Evolutionary conservation across 2,329 filamentous ascomycete genomes (phyloP), one percentile per base, ranked within the genome.

Genomic region (Neobulgaria alba): DNA sequence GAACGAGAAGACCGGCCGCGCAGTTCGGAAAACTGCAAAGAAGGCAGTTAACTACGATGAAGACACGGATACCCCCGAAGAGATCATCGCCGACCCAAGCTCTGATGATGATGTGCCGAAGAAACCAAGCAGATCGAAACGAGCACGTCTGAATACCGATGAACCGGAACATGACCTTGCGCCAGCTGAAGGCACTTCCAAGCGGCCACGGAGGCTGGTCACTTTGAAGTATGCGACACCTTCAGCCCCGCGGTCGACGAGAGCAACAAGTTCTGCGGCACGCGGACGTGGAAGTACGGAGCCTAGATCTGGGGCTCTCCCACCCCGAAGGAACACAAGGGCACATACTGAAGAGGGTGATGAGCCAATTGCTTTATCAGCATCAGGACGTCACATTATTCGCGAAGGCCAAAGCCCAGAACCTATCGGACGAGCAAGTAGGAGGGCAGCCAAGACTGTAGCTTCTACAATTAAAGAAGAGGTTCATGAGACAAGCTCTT

Each of bases 281-380:
- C 46, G 52, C 12, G 39, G 40, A 21, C 39, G 53, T 33, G 48
- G 47, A 33, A 56, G 51, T 18, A 47, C 48, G 23, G 54, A 58
- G 38, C 51, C 54, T 34, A 44, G 41, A 38, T 55, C 55, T 41
- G 51, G 51, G 35, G 51, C 49, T 10, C 20, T 50, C 14, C 33
- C 43, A 31, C 35, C 43, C 21, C 48, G 57, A 37, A 53, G 55
- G 43, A 52, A 38, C 20, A 60, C 56, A 23, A 50, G 57, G 30
- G 57, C 56, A 36, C 51, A 55, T 37, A 55, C 56, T 4, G 62
- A 40, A 75, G 73, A 77, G 34, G 64, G 65, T 0, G 69, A 72
- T 20, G 72, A 77, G 32, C 67, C 78, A 5, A 57, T 78, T 3
- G 74, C 79, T 52, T 62, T 81, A 10, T 73, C 76, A 4, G 73